These are phyloP conservation scores for Hanseniaspora singularis DNA, from an alignment of 805 yeast species.

Conservation along the genomic window DNA sequence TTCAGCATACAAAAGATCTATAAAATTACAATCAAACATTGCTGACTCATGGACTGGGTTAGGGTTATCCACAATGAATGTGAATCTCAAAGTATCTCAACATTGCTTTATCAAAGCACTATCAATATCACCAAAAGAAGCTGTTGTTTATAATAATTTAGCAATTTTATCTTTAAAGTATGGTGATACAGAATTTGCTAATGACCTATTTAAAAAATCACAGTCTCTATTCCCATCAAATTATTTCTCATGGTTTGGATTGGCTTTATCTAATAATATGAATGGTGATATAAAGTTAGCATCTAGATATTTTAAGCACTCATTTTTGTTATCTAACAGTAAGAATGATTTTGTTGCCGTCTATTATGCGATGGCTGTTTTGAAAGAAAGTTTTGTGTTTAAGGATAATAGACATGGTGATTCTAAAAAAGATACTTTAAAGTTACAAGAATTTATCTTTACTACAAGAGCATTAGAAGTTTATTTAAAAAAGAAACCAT, in stretches of 20 bases:
- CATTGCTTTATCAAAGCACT: constrained; percentile 84
- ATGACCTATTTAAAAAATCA: constrained; percentile 57
- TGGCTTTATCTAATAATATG: constrained; percentile 51
- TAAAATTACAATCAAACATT: constrained; percentile 58
- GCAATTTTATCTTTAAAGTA: constrained; percentile 62
- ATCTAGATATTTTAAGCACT: constrained; percentile 55
- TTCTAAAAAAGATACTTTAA: constrained; percentile 42
- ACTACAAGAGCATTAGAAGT: constrained; percentile 57
- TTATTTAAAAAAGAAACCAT: constrained; percentile 50
- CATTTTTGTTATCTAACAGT: constrained; percentile 67
- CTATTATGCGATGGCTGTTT: constrained; percentile 52
- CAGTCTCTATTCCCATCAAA: constrained; percentile 73
- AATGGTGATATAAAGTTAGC: constrained; percentile 43
- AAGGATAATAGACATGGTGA: constrained; percentile 29
- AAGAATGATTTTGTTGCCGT: constrained; percentile 55
- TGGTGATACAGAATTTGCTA: constrained; percentile 62
- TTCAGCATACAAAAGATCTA: constrained; percentile 48
- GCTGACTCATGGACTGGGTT: constrained; percentile 69
- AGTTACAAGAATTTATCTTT: constrained; percentile 52
- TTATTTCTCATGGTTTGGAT: constrained; percentile 73
- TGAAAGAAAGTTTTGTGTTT: constrained; percentile 35
- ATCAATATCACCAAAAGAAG: constrained; percentile 54
- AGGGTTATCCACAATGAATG: constrained; percentile 59
- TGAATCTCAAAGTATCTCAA: constrained; percentile 66
- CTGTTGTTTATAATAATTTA: constrained; percentile 65